A percentile compares a stretch with the other conserved stretches of the same genome.
Conservation (phyloP, 805 yeast species). For the Scheffersomyces lignosus region DNA sequence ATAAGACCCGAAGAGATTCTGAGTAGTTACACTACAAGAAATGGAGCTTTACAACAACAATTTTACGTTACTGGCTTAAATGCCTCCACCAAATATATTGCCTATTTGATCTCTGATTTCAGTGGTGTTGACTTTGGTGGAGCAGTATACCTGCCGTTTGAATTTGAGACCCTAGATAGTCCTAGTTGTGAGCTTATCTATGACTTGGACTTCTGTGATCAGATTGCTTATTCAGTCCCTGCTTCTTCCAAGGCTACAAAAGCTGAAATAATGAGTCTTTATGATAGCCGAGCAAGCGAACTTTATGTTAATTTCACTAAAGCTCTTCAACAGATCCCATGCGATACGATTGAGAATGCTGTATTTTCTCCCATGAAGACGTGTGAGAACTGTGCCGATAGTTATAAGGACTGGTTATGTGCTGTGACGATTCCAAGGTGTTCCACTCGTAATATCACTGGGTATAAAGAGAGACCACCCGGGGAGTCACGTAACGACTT, state of each 20-base stretch:
- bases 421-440: conserved; percentile 88
- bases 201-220: conserved; percentile 71
- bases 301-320: conserved; percentile 67
- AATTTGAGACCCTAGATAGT: conserved; percentile 54
- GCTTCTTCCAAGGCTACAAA: conserved; percentile 19
- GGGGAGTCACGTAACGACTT: conserved; percentile 60
- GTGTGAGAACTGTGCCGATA: conserved; percentile 68
- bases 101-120: conserved; percentile 57
- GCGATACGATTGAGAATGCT: conserved; percentile 67
- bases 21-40: conserved; percentile 42
- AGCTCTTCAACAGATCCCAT: conserved; percentile 73
- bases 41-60: conserved; percentile 56
- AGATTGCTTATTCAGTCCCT: conserved; percentile 89
- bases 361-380: conserved; percentile 71
- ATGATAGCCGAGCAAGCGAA: conserved; percentile 61
- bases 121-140: conserved; percentile 54
- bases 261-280: conserved; percentile 33
- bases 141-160: conserved; percentile 54
- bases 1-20: conserved; percentile 19
- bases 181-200: conserved; percentile 72
- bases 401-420: conserved; percentile 89
- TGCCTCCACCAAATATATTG: conserved; percentile 60
- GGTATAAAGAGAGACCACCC: conserved; percentile 46
- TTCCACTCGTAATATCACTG: conserved; percentile 47
- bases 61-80: conserved; percentile 63